Conservation (phyloP, 306 rosid species). For the Parietaria judaica region DNA sequence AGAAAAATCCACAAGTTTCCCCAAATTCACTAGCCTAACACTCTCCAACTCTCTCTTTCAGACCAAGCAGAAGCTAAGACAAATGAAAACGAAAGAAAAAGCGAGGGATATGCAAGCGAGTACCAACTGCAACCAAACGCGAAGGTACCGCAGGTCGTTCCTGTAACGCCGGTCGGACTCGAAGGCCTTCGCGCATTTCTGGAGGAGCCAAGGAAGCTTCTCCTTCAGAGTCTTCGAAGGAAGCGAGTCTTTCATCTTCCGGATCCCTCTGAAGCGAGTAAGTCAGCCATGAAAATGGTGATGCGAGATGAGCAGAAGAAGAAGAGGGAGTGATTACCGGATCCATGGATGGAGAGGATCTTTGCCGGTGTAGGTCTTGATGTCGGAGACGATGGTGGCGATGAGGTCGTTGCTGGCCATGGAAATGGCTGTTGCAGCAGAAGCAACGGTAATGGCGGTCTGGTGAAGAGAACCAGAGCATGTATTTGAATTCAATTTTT, state of each 20-base stretch:
- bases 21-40: no score
- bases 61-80: slow-evolving; percentile 12
- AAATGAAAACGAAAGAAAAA: neutral
- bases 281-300: neutral
- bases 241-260: slow-evolving; percentile 59
- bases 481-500: neutral
- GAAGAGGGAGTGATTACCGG: slow-evolving; percentile 31
- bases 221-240: slow-evolving; percentile 47
- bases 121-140: slow-evolving; percentile 96
- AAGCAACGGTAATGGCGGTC: neutral
- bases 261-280: slow-evolving; percentile 52
- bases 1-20: no score
- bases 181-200: slow-evolving; percentile 59
- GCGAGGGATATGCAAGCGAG: no score
- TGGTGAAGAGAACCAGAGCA: neutral
- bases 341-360: slow-evolving; percentile 98
- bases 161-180: slow-evolving; percentile 72
- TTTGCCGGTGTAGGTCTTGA: slow-evolving; percentile 60
- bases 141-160: slow-evolving; percentile 76
- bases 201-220: slow-evolving; percentile 65
- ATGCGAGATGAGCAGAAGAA: neutral
- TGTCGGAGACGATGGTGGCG: slow-evolving; percentile 53
- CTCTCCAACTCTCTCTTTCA: slow-evolving; percentile 4
- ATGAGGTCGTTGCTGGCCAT: slow-evolving; percentile 46
- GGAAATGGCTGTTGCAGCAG: neutral